Conservation (phyloP, 371 early-diverging fungal genomes). For the Rhizomucor miehei region DNA sequence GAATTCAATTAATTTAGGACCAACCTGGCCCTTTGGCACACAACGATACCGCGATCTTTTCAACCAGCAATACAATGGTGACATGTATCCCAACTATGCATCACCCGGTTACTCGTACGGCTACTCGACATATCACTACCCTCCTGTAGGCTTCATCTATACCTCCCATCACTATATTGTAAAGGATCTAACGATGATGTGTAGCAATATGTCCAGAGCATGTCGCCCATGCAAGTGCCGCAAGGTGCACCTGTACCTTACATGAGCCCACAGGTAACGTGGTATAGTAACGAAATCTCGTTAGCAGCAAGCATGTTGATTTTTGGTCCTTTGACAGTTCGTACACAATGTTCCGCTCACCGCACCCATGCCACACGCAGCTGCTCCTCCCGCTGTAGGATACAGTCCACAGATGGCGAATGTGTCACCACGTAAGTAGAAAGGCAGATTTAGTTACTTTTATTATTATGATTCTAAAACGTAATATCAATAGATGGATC, state of each 20-base stretch:
- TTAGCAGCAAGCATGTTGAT: background rate
- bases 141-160: slow-evolving; percentile 21
- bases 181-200: background rate
- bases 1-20: slow-evolving; percentile 24
- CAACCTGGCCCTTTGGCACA: slow-evolving; percentile 52
- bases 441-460: background rate
- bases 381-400: slow-evolving; percentile 27
- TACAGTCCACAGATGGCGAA: slow-evolving; percentile 49
- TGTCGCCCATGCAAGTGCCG: slow-evolving; percentile 21
- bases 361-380: slow-evolving; percentile 32
- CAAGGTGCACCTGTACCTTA: slow-evolving; percentile 38
- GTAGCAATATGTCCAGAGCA: slow-evolving; percentile 32
- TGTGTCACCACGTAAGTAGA: slow-evolving; percentile 38
- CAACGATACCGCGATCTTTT: slow-evolving; percentile 44
- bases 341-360: slow-evolving; percentile 38
- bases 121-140: slow-evolving; percentile 47
- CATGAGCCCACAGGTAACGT: slow-evolving; percentile 41
- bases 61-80: slow-evolving; percentile 41
- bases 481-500: slow-evolving; percentile 31
- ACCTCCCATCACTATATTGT: background rate
- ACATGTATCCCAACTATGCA: slow-evolving; percentile 31
- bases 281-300: background rate
- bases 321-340: slow-evolving; percentile 26
- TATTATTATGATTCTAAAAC: background rate
- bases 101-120: slow-evolving; percentile 42